Evolutionary conservation across 2,329 filamentous ascomycete genomes (phyloP), one percentile per base, ranked within the genome.

Genomic region (Thermochaetoides dissita): DNA sequence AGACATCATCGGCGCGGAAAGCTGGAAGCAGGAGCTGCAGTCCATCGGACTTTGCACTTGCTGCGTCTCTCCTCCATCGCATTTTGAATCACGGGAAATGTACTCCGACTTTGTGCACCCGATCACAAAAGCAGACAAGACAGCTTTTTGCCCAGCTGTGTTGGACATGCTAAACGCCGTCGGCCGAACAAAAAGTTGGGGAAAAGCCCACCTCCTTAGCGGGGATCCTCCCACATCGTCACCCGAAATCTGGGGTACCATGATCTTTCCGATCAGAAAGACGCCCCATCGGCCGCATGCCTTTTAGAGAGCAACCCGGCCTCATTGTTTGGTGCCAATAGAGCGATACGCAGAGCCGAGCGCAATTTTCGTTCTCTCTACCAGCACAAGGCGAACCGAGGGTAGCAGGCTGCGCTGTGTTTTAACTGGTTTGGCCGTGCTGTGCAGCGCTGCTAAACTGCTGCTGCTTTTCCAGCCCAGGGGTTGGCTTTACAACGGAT

Each of bases 181-280:
- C 36, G 33, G 40, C 41, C 37, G 41, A 44, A 38, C 31, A 32
- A 12, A 12, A 29, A 37, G 33, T 17, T 38, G 40, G 42, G 42
- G 39, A 35, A 36, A 41, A 24, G 17, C 28, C 35, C 29, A 34
- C 34, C 28, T 8, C 32, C 40, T 39, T 30, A 36, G 34, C 45
- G 39, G 42, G 45, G 42, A 36, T 42, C 43, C 41, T 44, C 40
- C 33, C 30, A 38, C 24, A 37, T 43, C 39, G 41, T 42, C 46
- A 44, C 37, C 45, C 50, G 41, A 48, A 53, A 54, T 50, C 51
- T 44, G 51, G 52, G 52, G 52, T 50, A 51, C 39, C 31, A 30
- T 24, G 42, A 44, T 45, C 42, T 48, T 37, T 33, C 32, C 41
- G 10, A 10, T 34, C 3, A 24, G 17, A 24, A 24, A 24, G 17